Base-by-base conservation (phyloP, 1,139 yeast species). In the Yamadazyma siamensis region DNA sequence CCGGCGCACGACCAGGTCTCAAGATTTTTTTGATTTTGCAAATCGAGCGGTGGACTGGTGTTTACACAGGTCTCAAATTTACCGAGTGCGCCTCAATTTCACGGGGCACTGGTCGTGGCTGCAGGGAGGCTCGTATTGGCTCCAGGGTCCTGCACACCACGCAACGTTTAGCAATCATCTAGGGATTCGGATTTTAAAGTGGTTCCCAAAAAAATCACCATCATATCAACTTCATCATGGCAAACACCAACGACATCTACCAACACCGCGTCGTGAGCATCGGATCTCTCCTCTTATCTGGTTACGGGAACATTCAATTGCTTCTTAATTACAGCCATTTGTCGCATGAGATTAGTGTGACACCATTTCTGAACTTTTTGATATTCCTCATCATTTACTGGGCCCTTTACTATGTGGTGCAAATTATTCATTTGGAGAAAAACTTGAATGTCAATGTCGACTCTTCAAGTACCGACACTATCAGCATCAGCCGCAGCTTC, bases 341-440 rank as follows among this genome's bases (percentile, higher is more conserved):
- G 47, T 53, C 60, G 35, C 55, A 59, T 41, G 61, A 67, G 27
- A 69, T 73, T 28, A 34, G 41, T 28, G 71, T 68, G 12, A 84
- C 91, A 3, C 91, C 94, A 11, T 84, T 83, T 61, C 75, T 87
- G 3, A 76, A 77, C 15, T 75, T 75, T 43, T 56, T 71, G 20
- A 35, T 77, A 18, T 66, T 80, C 17, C 54, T 75, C 3, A 55
- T 75, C 27, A 57, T 69, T 14, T 84, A 66, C 56, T 83, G 89
- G 89, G 60, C 59, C 2, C 40, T 77, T 20, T 59, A 74, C 25
- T 71, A 73, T 40, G 36, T 75, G 4, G 49, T 71, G 29, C 94
- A 84, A 54, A 49, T 71, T 21, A 52, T 40, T 13, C 43, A 38
- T 22, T 25, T 44, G 19, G 62, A 35, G 45, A 57, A 22, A 42